Base-by-base conservation (phyloP, 2,329 filamentous ascomycete genomes). In the Atkinsonella texensis region DNA sequence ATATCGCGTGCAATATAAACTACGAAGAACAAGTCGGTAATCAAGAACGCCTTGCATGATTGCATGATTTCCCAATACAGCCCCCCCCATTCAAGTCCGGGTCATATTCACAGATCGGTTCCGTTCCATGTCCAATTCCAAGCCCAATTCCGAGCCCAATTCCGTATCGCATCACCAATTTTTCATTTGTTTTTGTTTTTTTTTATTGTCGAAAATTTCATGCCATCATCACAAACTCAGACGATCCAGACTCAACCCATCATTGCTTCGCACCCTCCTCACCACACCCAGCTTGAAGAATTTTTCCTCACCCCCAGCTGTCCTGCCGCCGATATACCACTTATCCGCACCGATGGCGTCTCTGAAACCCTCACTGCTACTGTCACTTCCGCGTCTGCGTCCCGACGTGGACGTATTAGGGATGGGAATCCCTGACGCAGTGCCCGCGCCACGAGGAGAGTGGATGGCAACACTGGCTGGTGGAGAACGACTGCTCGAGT, bases 201-300 rank as follows among this genome's bases (percentile, higher is more conserved):
- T 15, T 31, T 1, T n/a, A 4, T 17, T 20, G 3, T n/a, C 20
- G 2, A 46, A 46, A 46, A 17, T 11, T 15, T 46, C 23, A 17
- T 33, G 9, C 9, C 17, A n/a, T 38, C 18, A 3, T 80, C 71
- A 89, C 68, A 90, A 72, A 62, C 85, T 89, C 65, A 90, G 66
- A 51, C 84, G 77, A 68, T 90, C 86, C 52, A 89, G 68, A 59
- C 85, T 89, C 59, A 89, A 66, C 42, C 85, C 76, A 63, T 89
- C 86, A 51, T 84, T 82, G 65, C 86, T 90, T 62, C 81, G 74
- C 52, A 87, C 81, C 51, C 85, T 72, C 63, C 82, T 79, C 47
- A 90, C 81, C 57, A 90, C 85, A 43, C 85, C 85, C 44, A 90
- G 70, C 70, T 88, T 88, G 67, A 89, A 90, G 69, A 88, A 89